A percentile compares a stretch with the other conserved stretches of the same genome.
Conservation (phyloP, 2,329 filamentous ascomycete genomes). For the Diaporthe sp. region DNA sequence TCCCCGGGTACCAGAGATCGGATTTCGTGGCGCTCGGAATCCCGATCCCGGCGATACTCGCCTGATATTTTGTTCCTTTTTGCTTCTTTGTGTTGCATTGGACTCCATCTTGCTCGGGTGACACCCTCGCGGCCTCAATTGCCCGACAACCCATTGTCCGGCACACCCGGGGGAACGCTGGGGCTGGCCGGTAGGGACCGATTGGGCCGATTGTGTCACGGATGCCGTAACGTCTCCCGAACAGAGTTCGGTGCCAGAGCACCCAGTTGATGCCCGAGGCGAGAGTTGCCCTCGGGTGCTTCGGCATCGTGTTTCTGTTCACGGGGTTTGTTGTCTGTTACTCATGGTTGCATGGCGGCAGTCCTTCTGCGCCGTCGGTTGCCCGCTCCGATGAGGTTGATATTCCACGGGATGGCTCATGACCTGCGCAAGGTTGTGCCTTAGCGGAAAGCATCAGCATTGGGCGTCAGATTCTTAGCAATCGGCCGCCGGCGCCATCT, state of each 20-base stretch:
- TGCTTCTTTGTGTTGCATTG: background rate
- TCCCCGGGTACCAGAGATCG: too few species aligned
- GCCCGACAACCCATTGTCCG: background rate
- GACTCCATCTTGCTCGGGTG: background rate
- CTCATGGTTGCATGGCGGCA: constrained; percentile 9
- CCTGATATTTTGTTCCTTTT: background rate
- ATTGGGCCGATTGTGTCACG: background rate
- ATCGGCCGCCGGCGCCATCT: constrained; percentile 11
- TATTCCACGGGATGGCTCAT: background rate
- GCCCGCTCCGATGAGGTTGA: background rate
- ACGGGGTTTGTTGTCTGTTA: background rate
- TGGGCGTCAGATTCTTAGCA: constrained; percentile 12
- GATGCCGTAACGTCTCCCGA: background rate
- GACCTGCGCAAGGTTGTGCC: constrained; percentile 12
- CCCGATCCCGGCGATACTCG: background rate
- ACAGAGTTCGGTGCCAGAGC: constrained; percentile 14
- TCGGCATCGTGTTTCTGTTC: background rate
- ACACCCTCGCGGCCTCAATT: background rate
- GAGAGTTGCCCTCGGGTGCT: constrained; percentile 8
- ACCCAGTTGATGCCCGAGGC: constrained; percentile 12
- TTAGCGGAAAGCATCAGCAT: constrained; percentile 15
- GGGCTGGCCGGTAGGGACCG: constrained; percentile 7
- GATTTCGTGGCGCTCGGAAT: too few species aligned
- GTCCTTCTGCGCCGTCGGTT: background rate
- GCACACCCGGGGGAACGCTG: constrained; percentile 4